These are phyloP conservation scores for Eucalyptus marginata DNA, from an alignment of 345 rosid species.

Conservation along the genomic window DNA sequence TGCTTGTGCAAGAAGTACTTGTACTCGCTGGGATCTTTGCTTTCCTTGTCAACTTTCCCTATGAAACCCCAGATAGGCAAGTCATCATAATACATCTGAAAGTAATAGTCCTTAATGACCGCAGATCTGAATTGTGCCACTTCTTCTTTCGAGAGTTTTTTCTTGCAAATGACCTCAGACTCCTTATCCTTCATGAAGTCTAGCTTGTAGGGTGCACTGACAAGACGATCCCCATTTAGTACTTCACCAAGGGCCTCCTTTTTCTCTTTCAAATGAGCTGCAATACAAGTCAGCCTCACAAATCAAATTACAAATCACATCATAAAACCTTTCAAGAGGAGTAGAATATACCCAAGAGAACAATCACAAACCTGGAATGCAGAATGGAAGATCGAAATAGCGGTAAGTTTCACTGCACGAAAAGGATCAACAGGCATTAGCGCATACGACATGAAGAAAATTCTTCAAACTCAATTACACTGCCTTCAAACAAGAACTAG, in stretches of 20 bases:
- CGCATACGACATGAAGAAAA: not conserved
- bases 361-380: conserved; percentile 21
- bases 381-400: conserved; percentile 50
- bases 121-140: conserved; percentile 24
- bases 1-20: conserved; percentile 35
- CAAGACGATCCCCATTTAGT: conserved; percentile 41
- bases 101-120: conserved; percentile 34
- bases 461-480: not conserved
- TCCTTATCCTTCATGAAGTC: conserved; percentile 30
- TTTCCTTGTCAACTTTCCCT: conserved; percentile 37
- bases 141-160: conserved; percentile 19
- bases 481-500: not conserved
- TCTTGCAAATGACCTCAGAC: conserved; percentile 19
- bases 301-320: not conserved
- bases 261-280: conserved; percentile 33
- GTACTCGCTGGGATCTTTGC: conserved; percentile 33
- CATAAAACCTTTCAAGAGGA: not conserved
- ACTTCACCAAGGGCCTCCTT: conserved; percentile 53
- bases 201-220: conserved; percentile 37
- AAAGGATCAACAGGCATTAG: not conserved
- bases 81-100: conserved; percentile 53
- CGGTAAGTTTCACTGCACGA: conserved; percentile 39
- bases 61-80: conserved; percentile 48
- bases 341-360: not conserved
- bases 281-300: not conserved